Evolutionary conservation across 23 red algal genomes (phyloP).

Genomic region (Gracilaria domingensis): DNA sequence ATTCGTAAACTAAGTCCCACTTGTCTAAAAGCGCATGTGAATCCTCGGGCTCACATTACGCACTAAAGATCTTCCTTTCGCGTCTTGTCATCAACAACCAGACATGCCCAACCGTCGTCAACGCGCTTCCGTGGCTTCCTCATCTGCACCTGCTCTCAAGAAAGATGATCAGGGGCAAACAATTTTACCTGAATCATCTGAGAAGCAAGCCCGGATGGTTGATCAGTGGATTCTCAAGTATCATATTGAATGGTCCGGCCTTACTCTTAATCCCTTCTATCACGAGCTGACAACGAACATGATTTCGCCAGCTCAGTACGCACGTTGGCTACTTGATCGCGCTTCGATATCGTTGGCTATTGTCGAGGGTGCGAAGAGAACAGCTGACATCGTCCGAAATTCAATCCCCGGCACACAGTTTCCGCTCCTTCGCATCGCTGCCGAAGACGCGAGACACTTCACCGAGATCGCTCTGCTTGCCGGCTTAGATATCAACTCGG

Average conservation of each 20-base stretch:
- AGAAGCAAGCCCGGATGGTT: constrained; percentile 19
- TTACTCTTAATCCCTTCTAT: constrained; percentile 56
- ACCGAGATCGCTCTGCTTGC: constrained; percentile 14
- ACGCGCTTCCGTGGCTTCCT: constrained; percentile 5
- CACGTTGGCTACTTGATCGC: constrained; percentile 63
- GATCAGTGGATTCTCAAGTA: constrained; percentile 62
- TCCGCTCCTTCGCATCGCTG: constrained; percentile 38
- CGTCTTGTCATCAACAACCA: background rate
- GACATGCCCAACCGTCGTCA: constrained; percentile 28
- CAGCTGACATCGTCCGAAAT: constrained; percentile 26
- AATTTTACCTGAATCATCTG: background rate
- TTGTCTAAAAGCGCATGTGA: background rate
- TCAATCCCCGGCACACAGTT: constrained; percentile 5
- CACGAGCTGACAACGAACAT: constrained; percentile 26
- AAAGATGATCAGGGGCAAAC: constrained; percentile 13
- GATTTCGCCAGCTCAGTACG: constrained; percentile 47
- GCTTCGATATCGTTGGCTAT: constrained; percentile 47
- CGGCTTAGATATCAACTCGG: constrained; percentile 57
- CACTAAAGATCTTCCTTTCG: background rate
- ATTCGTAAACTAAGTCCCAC: background rate
- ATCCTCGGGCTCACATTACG: background rate
- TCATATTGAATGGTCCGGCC: constrained; percentile 61
- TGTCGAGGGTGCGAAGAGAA: constrained; percentile 40
- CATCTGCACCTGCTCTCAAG: background rate
- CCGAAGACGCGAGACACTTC: constrained; percentile 38